Evolutionary conservation across 2,329 filamentous ascomycete species (phyloP), one percentile per base, ranked within the genome.

Genomic region (Botryotinia globosa): DNA sequence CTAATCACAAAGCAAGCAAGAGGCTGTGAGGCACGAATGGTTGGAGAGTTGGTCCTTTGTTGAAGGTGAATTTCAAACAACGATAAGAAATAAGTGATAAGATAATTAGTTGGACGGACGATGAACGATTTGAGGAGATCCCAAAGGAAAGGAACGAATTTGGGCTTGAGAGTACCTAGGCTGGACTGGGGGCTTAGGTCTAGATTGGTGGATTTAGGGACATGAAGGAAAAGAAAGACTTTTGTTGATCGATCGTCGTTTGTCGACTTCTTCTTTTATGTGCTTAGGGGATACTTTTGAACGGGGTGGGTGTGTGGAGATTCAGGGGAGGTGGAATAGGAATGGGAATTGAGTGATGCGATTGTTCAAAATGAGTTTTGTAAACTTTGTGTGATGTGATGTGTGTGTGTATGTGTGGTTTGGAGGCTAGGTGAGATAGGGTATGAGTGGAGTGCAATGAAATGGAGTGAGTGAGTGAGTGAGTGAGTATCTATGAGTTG

Each of bases 1-100:
- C 74, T 74, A 62, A 73, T 63, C 75, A 78, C 74, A 75, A 76
- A 80, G 64, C 29, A 56, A n/a, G 37, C 32, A 71, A 63, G 59
- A 45, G 69, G 69, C 69, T 71, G 68, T 39, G 69, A 71, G 54
- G 45, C 44, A 69, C 61, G 45, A 37, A 76, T 77, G n/a, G 51
- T 56, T 56, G 74, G 77, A 74, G 72, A 76, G 73, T 77, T 76
- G 73, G 51, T 56, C 74, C 74, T 74, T 74, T 74, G 78, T 74
- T 74, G 77, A 77, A 78, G 77, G 78, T 79, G 77, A 76, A 75
- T 44, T n/a, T 29, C 75, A 74, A 75, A 66, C 76, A 76, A 76
- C 75, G 73, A 75, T 79, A 76, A 44, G 14, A 32, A 42, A 58
- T 25, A 37, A 69, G 51, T 37, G 44, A 66, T 37, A 59, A 58